Conservation (phyloP, 2,329 filamentous ascomycete genomes). For the Pseudogymnoascus sp. region DNA sequence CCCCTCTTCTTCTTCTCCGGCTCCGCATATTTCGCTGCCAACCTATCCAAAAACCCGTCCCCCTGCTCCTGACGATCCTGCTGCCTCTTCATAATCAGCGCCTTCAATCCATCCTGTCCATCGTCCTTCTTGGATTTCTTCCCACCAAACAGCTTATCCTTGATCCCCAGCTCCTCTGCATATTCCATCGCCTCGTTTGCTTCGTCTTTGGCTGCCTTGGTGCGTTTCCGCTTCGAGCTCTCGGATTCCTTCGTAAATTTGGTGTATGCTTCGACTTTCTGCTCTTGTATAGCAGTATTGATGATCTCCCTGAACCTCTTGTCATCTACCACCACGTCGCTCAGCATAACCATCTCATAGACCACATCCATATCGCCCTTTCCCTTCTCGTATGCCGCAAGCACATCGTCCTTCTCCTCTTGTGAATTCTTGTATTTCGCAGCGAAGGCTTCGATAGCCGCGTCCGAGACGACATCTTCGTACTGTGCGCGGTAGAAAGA, state of each 20-base stretch:
- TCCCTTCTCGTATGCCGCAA: slow-evolving; percentile 63
- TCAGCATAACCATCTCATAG: slow-evolving; percentile 81
- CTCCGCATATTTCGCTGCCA: slow-evolving; percentile 67
- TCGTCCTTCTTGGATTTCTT: slow-evolving; percentile 32
- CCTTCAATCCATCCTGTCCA: slow-evolving; percentile 52
- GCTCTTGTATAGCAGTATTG: slow-evolving; percentile 64
- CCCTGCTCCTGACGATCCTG: slow-evolving; percentile 40
- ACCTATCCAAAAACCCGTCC: slow-evolving; percentile 56
- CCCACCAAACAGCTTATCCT: slow-evolving; percentile 57
- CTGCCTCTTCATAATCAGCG: slow-evolving; percentile 65
- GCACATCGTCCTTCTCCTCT: slow-evolving; percentile 71
- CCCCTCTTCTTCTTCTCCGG: slow-evolving; percentile 29
- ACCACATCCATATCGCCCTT: slow-evolving; percentile 69
- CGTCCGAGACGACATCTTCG: slow-evolving; percentile 62
- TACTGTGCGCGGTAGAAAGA: slow-evolving; percentile 85
- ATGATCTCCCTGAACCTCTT: slow-evolving; percentile 75
- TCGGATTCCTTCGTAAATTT: slow-evolving; percentile 68
- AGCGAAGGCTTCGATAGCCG: slow-evolving; percentile 68
- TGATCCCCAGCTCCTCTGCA: slow-evolving; percentile 64
- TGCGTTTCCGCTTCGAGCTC: slow-evolving; percentile 48
- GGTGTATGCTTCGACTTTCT: slow-evolving; percentile 56
- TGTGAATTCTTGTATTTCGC: slow-evolving; percentile 74
- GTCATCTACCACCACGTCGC: slow-evolving; percentile 75
- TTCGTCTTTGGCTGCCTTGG: slow-evolving; percentile 57
- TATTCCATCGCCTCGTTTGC: slow-evolving; percentile 64